Evolutionary conservation across 305 asterid genomes (phyloP), one percentile per base, ranked within the genome.

Genomic region (Solanum hybrid): DNA sequence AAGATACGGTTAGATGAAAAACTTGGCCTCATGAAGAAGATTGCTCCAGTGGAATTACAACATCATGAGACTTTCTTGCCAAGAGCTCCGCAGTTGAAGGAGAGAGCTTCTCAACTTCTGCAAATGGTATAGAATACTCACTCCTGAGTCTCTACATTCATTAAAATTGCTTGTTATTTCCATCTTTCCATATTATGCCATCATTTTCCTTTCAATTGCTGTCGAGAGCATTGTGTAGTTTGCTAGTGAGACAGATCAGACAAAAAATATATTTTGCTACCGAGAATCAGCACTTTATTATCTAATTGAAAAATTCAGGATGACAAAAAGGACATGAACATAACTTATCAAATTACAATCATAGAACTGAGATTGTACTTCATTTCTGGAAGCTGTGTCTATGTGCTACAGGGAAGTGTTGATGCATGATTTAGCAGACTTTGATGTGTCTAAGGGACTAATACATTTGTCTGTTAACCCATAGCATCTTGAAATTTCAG

Each of bases 31-130:
- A 92, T 92, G 28, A 98, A 96, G 95, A 98, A 97, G 95, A 96
- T 98, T 92, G 99, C 99, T 91, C 99, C 99, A 2, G 99, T 94
- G 89, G 99, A 98, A 94, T 99, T 98, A 92, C 99, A 97, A 91
- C 99, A 98, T 92, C 98, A 97, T 22, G 99, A 98, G 92, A 98
- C 99, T 64, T 98, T 98, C 93, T 92, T 98, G 93, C 99, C 99
- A 74, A 96, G 99, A 90, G 99, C 99, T 81, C 99, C 99, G 24
- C 99, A 97, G 89, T 94, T 98, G 94, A 98, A 97, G 92, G 99
- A 98, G 92, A 95, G 99, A 91, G 99, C 98, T 89, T 94, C 99
- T 86, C 99, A 95, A 89, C 99, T 98, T 92, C 89, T 98, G 92
- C 98, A 97, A 95, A 98, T 96, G 99, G 99, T 98, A 93, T 71